Evolutionary conservation across 164 flowering plant genomes (phyloP).

Genomic region (Berberis thunbergii): DNA sequence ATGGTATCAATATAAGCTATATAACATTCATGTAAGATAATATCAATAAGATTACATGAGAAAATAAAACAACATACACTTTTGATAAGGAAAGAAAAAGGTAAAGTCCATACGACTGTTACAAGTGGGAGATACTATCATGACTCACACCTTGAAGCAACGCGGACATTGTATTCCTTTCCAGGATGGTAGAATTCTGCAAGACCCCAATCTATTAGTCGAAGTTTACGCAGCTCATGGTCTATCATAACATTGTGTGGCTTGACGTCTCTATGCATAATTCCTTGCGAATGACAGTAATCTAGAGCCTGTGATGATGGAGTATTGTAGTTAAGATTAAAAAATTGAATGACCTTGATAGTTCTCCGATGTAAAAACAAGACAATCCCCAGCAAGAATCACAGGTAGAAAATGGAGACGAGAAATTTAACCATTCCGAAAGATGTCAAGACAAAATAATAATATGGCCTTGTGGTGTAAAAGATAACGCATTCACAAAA

Average conservation of each 20-base stretch:
- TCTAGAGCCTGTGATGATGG: slow-evolving; percentile 50
- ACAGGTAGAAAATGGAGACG: too few relatives aligned
- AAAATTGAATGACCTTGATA: background rate
- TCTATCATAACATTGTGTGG: slow-evolving; percentile 86
- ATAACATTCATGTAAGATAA: too few relatives aligned
- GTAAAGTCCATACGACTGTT: too few relatives aligned
- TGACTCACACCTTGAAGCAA: slow-evolving; percentile 55
- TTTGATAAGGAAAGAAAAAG: too few relatives aligned
- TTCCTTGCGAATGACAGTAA: slow-evolving; percentile 76
- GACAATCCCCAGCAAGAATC: background rate
- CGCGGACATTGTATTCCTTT: slow-evolving; percentile 76
- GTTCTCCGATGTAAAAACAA: background rate
- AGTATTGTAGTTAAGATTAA: background rate
- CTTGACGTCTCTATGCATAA: slow-evolving; percentile 80
- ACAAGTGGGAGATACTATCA: too few relatives aligned
- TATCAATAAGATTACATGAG: too few relatives aligned
- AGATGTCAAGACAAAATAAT: too few relatives aligned
- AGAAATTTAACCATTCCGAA: too few relatives aligned
- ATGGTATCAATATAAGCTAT: too few relatives aligned
- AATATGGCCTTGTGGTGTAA: too few relatives aligned
- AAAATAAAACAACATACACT: background rate
- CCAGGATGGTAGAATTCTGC: slow-evolving; percentile 79
- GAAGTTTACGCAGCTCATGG: slow-evolving; percentile 64
- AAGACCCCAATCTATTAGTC: slow-evolving; percentile 76
- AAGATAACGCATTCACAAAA: too few relatives aligned